Conservation (phyloP, 257 asterid species). For the Solanum sitiens region DNA sequence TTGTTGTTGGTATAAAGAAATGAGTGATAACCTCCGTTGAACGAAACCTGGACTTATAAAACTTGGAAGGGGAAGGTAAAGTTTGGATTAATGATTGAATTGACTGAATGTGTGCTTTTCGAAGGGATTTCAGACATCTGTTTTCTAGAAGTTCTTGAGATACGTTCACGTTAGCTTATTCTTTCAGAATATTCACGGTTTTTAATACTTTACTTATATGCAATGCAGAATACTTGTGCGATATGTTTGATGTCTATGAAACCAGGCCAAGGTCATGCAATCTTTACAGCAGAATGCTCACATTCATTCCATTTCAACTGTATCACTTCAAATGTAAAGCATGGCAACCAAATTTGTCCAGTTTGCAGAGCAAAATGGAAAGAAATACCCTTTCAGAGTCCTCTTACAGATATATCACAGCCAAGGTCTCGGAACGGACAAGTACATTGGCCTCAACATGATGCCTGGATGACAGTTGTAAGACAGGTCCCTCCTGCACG, state of each 20-base stretch:
- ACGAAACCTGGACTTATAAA: neutral
- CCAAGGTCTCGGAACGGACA: slow-evolving; percentile 26
- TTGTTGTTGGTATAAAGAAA: neutral
- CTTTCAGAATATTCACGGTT: neutral
- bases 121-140: neutral
- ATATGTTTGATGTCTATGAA: slow-evolving; percentile 69
- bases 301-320: slow-evolving; percentile 90
- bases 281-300: slow-evolving; percentile 94
- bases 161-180: neutral
- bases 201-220: neutral
- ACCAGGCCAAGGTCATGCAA: slow-evolving; percentile 79
- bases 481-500: slow-evolving; percentile 44
- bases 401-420: slow-evolving; percentile 19
- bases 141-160: neutral
- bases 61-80: neutral
- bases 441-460: slow-evolving; percentile 31
- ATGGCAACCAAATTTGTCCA: slow-evolving; percentile 77
- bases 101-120: neutral
- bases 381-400: slow-evolving; percentile 62
- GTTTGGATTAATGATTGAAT: neutral
- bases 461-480: slow-evolving; percentile 20
- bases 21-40: neutral
- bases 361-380: slow-evolving; percentile 91
- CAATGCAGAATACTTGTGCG: slow-evolving; percentile 60
- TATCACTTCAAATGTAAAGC: slow-evolving; percentile 71